Conservation (phyloP, 352 stramenopile genomes). For the Phytopythium vexans region DNA sequence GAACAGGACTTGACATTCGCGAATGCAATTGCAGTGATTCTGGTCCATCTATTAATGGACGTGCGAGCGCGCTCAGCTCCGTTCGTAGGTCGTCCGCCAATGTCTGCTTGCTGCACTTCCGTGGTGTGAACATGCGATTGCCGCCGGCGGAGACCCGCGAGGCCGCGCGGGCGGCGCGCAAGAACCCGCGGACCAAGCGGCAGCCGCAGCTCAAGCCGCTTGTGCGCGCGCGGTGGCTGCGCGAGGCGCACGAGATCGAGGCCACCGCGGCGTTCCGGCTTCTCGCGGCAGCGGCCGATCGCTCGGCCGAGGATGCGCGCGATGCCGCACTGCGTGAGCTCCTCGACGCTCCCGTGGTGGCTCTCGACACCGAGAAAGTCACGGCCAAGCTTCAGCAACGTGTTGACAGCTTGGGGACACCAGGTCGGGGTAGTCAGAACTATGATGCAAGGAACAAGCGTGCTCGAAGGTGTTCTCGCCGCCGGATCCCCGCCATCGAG, state of each 20-base stretch:
- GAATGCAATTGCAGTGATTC: no score
- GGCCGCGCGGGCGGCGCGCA: no score
- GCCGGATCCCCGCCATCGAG: constrained; percentile 7
- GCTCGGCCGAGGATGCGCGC: background rate
- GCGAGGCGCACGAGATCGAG: constrained; percentile 13
- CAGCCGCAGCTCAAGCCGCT: no score
- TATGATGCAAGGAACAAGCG: background rate
- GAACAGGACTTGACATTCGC: no score
- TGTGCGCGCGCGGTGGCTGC: constrained; percentile 12
- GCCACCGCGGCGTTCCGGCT: background rate
- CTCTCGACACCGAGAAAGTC: background rate
- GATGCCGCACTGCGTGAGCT: background rate
- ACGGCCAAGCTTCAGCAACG: background rate
- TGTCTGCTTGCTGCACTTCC: no score
- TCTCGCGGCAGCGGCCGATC: background rate
- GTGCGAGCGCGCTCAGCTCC: no score
- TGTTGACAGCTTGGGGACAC: background rate
- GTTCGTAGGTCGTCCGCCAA: no score
- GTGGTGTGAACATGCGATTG: no score
- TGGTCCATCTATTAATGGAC: no score
- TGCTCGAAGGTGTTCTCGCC: background rate
- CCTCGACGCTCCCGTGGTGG: background rate
- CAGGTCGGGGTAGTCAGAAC: background rate
- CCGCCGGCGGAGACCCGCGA: no score
- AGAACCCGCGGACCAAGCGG: no score